Base-by-base conservation (phyloP, 2,329 filamentous ascomycete species). In the Blumeriella jaapii region DNA sequence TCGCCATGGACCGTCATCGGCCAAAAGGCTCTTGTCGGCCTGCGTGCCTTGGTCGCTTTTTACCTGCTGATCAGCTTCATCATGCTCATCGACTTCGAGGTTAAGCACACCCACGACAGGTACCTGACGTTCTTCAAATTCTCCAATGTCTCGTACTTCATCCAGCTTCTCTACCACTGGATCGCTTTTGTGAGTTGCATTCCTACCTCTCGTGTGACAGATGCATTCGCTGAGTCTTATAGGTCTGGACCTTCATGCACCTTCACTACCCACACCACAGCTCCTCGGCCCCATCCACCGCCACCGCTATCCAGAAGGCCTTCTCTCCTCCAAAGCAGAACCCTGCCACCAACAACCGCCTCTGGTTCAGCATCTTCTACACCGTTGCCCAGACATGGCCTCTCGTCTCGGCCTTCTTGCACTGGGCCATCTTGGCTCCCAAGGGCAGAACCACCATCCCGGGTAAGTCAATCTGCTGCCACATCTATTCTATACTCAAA, bases 201-300 rank as follows among this genome's bases (percentile, higher is more conserved):
- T 9, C 9, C 18, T n/a, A 15, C 16, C 15, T 25, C 17, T 19
- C 12, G n/a, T 24, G 3, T 24, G 7, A 24, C 12, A 13, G 9
- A 16, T 6, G 6, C 4, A 8, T 23, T 16, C 19, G 16, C 19
- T 39, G n/a, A 35, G 22, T 9, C 13, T 29, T 1, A 15, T 36
- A 57, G 55, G 43, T 33, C n/a, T 55, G 53, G 54, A 54, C 54
- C 13, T 48, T 46, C 38, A 53, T 56, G 48, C 54, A 57, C 29
- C 44, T 55, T n/a, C 39, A 54, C 27, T 53, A 54, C 34, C 52
- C 49, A 29, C 48, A 51, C 25, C 44, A 48, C 22, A 40, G 35
- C 16, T 45, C 34, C 6, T 45, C 46, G 15, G 29, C 28, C 16
- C 40, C 24, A 22, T 34, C 40, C 3, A 3, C 14, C 5, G 32